These are phyloP conservation scores for Arthrobotrys sphaeroides DNA, from an alignment of 2,329 filamentous ascomycete genomes.

Conservation along the genomic window DNA sequence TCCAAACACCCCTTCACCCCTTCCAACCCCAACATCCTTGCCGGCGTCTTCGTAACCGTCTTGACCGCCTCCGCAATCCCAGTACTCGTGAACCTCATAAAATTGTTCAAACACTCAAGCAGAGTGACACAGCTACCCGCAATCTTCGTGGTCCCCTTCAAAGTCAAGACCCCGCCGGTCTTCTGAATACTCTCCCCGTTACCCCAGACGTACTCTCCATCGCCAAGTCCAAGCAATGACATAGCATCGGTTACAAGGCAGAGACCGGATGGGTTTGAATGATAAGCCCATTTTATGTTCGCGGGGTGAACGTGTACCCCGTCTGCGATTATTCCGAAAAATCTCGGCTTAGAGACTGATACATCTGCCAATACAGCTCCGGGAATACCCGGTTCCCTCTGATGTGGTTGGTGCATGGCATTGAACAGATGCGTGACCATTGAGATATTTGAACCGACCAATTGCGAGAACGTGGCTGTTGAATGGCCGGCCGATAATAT, in stretches of 20 bases:
- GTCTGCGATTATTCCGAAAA: conserved; percentile 88
- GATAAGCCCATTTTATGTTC: conserved; percentile 87
- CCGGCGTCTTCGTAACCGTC: conserved; percentile 79
- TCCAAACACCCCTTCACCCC: conserved; percentile 69
- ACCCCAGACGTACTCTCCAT: conserved; percentile 86
- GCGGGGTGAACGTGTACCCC: conserved; percentile 90
- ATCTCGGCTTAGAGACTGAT: conserved; percentile 69
- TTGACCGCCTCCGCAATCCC: conserved; percentile 74
- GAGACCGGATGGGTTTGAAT: conserved; percentile 82
- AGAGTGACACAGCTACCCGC: conserved; percentile 77
- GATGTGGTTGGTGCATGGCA: conserved; percentile 88
- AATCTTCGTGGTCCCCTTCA: conserved; percentile 81
- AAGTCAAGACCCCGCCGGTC: conserved; percentile 74
- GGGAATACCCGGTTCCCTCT: conserved; percentile 90
- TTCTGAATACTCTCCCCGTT: conserved; percentile 76
- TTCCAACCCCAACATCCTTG: conserved; percentile 76
- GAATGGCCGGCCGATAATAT: conserved; percentile 85
- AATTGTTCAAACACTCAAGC: conserved; percentile 85
- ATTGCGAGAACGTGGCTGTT: conserved; percentile 79
- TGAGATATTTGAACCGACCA: conserved; percentile 77
- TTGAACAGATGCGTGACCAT: conserved; percentile 97
- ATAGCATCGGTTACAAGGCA: conserved; percentile 93
- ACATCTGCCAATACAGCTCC: conserved; percentile 79
- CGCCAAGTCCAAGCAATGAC: conserved; percentile 82
- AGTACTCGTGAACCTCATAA: conserved; percentile 77